Evolutionary conservation across 208 protist species (phyloP), one percentile per base, ranked within the genome.

Genomic region (Acanthamoeba healyi): DNA sequence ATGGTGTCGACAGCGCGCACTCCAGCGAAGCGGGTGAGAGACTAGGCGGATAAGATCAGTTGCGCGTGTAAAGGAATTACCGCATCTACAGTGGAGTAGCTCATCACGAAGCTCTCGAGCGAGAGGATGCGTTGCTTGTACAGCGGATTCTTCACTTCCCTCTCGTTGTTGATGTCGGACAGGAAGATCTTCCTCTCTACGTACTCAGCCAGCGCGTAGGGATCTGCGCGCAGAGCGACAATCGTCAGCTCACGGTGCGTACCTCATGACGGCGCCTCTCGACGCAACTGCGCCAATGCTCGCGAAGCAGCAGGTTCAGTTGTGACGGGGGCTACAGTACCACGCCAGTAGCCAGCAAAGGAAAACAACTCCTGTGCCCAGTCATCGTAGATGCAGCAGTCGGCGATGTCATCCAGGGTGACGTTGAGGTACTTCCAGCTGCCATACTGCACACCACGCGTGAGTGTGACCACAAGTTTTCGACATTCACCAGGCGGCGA

Each of bases 131-230:
- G 34, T 9, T 56, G 32, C 56, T 90, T 87, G 92, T 90, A 90
- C 9, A 49, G 0, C 7, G 77, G 77, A 46, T 94, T 90, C 92
- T 87, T 87, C 32, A 17, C 44, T n/a, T 29, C 51, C 6, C 74
- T 54, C 36, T 74, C 74, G 77, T 94, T 94, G 92, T 94, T 90
- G 74, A 94, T 56, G 54, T 90, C 74, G 22, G 92, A 49, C 19
- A 94, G 92, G 38, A 58, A 90, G 17, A 58, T 72, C 29, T 65
- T 81, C 22, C 34, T 40, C 40, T 87, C 7, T 9, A 77, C 42
- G 56, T 94, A 94, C 24, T 74, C 65, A 14, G 67, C 44, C 70
- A 94, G 29, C 32, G 7, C 38, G 44, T 77, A 79, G 2, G 92
- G 92, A 44, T 94, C 92, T 91, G 34, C n/a, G 19, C n/a, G 26